Percentiles rank a stretch among this genome's conserved stretches.
These are phyloP conservation scores for Coccomyxa subellipsoidea DNA, from an alignment of 163 green algal species.

Conservation along the genomic window DNA sequence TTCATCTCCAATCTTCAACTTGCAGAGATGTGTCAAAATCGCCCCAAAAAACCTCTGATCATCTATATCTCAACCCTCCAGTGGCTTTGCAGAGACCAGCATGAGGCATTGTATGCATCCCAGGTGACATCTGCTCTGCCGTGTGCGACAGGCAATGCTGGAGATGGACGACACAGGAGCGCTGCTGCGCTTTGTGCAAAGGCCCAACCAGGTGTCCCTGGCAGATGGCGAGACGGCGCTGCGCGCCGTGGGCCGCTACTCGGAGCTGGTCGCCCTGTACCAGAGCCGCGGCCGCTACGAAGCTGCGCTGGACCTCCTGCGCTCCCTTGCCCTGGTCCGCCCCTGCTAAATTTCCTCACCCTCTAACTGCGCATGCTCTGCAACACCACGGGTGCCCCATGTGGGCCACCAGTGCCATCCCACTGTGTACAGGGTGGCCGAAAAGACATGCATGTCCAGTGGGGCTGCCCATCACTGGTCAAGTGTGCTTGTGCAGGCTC, in stretches of 20 bases:
- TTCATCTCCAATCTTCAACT: too few relatives aligned
- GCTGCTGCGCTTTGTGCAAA: constrained; percentile 76
- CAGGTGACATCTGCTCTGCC: too few relatives aligned
- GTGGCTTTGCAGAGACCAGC: too few relatives aligned
- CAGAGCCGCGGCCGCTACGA: constrained; percentile 49
- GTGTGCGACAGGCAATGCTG: constrained; percentile 49
- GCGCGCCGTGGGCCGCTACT: constrained; percentile 50
- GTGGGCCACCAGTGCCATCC: too few relatives aligned
- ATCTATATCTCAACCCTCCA: too few relatives aligned
- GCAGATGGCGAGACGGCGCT: constrained; percentile 48
- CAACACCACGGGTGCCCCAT: not conserved
- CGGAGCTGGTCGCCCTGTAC: constrained; percentile 79
- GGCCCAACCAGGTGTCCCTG: constrained; percentile 65
- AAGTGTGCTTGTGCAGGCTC: not conserved
- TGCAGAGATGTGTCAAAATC: too few relatives aligned
- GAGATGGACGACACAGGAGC: constrained; percentile 62
- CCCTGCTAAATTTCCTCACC: not conserved
- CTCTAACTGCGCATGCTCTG: not conserved
- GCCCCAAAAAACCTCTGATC: too few relatives aligned
- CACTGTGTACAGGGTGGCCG: too few relatives aligned
- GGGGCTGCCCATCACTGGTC: not conserved
- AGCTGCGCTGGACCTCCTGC: constrained; percentile 65
- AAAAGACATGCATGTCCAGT: not conserved
- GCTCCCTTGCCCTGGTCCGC: constrained; percentile 43
- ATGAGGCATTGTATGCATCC: too few relatives aligned